Percentiles rank a stretch among this genome's conserved stretches.
Conservation (phyloP, 2,329 filamentous ascomycete genomes). For the Aspergillus arachidicola region DNA sequence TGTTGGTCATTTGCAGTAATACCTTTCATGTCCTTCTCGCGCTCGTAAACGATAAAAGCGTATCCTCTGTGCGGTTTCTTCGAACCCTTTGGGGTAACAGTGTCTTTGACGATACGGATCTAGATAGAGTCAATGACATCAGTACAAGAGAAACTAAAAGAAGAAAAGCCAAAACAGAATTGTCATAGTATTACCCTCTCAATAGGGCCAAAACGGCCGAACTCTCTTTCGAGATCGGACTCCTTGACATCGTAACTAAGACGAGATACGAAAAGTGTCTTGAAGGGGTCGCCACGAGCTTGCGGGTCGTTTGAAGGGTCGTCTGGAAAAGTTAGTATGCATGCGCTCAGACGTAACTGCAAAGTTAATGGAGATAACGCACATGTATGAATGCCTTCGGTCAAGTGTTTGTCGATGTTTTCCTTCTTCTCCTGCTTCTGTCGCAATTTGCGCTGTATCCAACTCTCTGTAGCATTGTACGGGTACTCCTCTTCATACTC, state of each 20-base stretch:
- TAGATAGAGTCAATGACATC: conserved; percentile 43
- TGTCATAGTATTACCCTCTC: conserved; percentile 68
- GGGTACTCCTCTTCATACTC: conserved; percentile 77
- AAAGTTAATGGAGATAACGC: conserved; percentile 20
- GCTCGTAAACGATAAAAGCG: conserved; percentile 94
- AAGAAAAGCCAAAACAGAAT: background rate
- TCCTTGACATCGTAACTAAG: conserved; percentile 88
- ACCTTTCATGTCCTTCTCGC: conserved; percentile 99
- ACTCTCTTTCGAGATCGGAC: conserved; percentile 89
- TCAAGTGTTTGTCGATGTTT: conserved; percentile 63
- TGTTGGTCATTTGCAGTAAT: conserved; percentile 40
- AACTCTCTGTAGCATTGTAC: conserved; percentile 85
- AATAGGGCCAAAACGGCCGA: conserved; percentile 89
- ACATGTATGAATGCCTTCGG: conserved; percentile 69
- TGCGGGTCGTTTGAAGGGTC: conserved; percentile 84
- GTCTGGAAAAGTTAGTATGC: conserved; percentile 53
- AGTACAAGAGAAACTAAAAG: background rate
- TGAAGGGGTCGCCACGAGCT: conserved; percentile 90
- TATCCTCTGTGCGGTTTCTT: conserved; percentile 86
- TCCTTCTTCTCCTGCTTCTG: conserved; percentile 79
- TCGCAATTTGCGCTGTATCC: conserved; percentile 84
- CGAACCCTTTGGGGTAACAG: conserved; percentile 68
- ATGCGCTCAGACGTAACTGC: too few species aligned
- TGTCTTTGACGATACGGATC: conserved; percentile 87
- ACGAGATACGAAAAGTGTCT: conserved; percentile 88